These are phyloP conservation scores for Alternaria postmessia DNA, from an alignment of 2,329 filamentous ascomycete genomes.

Conservation along the genomic window DNA sequence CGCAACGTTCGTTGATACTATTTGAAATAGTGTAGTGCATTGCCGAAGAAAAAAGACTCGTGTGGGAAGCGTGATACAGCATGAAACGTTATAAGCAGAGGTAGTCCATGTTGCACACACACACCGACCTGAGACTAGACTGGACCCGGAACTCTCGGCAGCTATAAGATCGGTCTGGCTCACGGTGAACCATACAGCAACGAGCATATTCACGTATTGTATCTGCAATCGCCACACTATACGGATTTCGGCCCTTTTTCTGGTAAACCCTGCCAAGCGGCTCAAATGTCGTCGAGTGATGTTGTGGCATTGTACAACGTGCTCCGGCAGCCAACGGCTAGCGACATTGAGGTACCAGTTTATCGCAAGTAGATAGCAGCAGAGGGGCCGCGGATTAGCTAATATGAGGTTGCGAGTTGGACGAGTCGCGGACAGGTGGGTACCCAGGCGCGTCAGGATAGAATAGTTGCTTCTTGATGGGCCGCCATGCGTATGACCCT, in stretches of 20 bases:
- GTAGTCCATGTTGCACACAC: background rate
- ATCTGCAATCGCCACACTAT: slow-evolving; percentile 1
- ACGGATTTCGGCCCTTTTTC: slow-evolving; percentile 4
- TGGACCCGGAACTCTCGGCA: background rate
- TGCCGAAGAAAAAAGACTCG: background rate
- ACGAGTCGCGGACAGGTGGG: slow-evolving; percentile 1
- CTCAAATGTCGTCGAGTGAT: slow-evolving; percentile 9
- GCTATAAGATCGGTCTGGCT: background rate
- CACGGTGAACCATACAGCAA: background rate
- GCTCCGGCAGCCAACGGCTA: slow-evolving; percentile 8
- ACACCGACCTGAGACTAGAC: background rate
- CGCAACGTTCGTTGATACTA: background rate
- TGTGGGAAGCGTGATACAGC: background rate
- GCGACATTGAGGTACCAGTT: slow-evolving; percentile 5
- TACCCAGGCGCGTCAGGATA: background rate
- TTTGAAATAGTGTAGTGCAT: background rate
- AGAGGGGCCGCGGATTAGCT: slow-evolving; percentile 11
- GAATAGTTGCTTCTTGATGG: background rate
- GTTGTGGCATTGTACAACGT: slow-evolving; percentile 11
- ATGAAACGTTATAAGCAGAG: background rate
- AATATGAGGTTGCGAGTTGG: slow-evolving; percentile 4
- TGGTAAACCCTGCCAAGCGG: background rate
- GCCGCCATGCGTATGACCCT: background rate
- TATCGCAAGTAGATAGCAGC: slow-evolving; percentile 6
- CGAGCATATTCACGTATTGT: background rate